Conservation (phyloP, 2,329 filamentous ascomycete genomes). For the Claviceps digitariae region DNA sequence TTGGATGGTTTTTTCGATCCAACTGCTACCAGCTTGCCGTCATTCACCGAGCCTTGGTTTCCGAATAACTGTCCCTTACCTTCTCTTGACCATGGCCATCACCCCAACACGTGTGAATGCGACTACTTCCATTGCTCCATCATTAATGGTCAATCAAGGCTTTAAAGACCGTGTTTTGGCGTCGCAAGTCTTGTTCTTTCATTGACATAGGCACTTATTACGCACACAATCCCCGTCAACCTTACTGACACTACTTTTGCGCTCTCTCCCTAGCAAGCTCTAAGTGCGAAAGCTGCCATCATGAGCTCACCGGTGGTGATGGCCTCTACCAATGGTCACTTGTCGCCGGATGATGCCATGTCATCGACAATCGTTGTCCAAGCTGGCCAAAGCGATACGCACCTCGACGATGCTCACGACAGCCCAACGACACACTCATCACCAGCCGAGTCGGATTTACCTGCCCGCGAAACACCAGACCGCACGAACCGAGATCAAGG, state of each 20-base stretch:
- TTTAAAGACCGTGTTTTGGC: constrained; percentile 9
- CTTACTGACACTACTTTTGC: constrained; percentile 23
- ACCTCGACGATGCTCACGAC: constrained; percentile 59
- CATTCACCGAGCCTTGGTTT: constrained; percentile 12
- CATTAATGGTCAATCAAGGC: constrained; percentile 11
- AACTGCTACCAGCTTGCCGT: constrained; percentile 11
- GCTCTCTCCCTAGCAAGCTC: constrained; percentile 31
- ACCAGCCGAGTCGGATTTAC: constrained; percentile 26
- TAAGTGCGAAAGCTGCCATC: constrained; percentile 46
- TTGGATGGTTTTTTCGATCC: constrained; percentile 19
- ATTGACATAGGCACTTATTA: constrained; percentile 10
- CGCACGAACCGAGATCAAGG: constrained; percentile 25
- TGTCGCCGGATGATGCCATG: constrained; percentile 38
- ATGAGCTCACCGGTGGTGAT: constrained; percentile 50
- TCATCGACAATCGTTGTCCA: constrained; percentile 25
- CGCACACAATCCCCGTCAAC: constrained; percentile 5
- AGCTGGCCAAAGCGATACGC: constrained; percentile 42
- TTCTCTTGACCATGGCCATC: constrained; percentile 32
- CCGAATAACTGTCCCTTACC: constrained; percentile 30
- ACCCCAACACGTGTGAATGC: constrained; percentile 29
- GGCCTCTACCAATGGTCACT: constrained; percentile 53
- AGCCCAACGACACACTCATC: constrained; percentile 35
- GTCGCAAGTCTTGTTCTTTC: constrained; percentile 17
- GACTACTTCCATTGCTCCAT: constrained; percentile 26
- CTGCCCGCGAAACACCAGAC: constrained; percentile 27